phyloP scores from a whole-genome alignment of 352 stramenopile species.

The Phytopythium montanum region DNA sequence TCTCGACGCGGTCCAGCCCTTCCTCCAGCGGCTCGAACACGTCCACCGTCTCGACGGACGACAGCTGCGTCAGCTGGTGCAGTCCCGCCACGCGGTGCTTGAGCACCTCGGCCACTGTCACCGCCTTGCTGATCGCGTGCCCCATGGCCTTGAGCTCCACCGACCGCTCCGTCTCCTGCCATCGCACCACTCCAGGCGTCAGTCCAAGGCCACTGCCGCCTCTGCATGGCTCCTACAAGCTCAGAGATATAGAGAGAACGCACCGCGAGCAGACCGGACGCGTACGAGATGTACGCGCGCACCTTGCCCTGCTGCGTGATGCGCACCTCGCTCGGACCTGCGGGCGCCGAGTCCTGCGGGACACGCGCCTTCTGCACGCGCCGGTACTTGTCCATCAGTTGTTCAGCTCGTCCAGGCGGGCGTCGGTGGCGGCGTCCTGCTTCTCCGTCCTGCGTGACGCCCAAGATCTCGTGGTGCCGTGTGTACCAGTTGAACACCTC shows the following conservation, averaged over 20 bases:
- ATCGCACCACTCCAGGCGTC: not conserved
- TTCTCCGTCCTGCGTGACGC: too few relatives aligned
- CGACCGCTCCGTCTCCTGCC: conserved; percentile 51
- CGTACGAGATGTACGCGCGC: conserved; percentile 80
- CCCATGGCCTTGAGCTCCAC: conserved; percentile 82
- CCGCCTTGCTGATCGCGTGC: conserved; percentile 81
- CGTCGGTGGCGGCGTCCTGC: too few relatives aligned
- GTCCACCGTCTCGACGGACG: conserved; percentile 75
- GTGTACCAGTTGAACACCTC: not conserved
- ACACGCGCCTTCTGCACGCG: conserved; percentile 62
- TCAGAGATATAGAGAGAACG: too few relatives aligned
- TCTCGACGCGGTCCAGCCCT: conserved; percentile 77
- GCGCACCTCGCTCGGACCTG: conserved; percentile 73
- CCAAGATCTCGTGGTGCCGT: too few relatives aligned
- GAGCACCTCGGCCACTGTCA: conserved; percentile 81
- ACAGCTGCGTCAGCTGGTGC: conserved; percentile 79
- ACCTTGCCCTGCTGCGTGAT: conserved; percentile 83
- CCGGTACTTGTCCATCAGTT: conserved; percentile 80
- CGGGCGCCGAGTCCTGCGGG: conserved; percentile 36
- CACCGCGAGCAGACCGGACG: conserved; percentile 66
- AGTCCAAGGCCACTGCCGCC: too few relatives aligned
- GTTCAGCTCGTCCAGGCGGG: too few relatives aligned
- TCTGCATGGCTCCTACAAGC: too few relatives aligned
- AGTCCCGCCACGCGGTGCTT: conserved; percentile 71
- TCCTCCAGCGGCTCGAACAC: conserved; percentile 85